Evolutionary conservation across 2,329 filamentous ascomycete species (phyloP), one percentile per base, ranked within the genome.

Genomic region (Sporothrix dimorphospora): DNA sequence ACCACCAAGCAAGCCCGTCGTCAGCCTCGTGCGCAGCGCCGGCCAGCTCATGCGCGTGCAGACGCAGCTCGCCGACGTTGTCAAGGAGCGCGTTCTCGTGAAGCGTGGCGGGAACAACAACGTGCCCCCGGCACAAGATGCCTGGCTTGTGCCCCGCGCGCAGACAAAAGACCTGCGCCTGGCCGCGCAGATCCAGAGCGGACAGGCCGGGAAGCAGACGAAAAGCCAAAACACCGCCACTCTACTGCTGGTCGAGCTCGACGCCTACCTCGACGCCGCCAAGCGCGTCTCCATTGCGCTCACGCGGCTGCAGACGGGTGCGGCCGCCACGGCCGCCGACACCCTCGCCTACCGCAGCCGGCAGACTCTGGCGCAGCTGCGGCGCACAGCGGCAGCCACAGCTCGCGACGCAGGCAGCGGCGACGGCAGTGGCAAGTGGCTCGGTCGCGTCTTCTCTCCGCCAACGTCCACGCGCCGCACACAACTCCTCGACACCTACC

Each of bases 1-100:
- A 12, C n/a, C 55, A 76, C 75, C 61, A 19, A 47, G 4, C 38
- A 40, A 24, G 3, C 30, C 9, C 24, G 4, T 16, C 14, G 40
- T 68, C 67, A 72, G 71, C n/a, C 67, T 75, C 4, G 69, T 69
- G 19, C 65, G 51, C 53, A 65, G 73, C n/a, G 71, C 67, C 14
- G 59, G 72, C 75, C 30, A 76, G 65, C 85, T 97, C 27, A 91
- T 96, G 84, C 85, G 85, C 21, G 88, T 92, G 1, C 93, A 97
- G 79, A 84, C 87, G n/a, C 86, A 90, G 38, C 94, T 97, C 71
- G 92, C 94, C 79, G 88, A 91, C 72, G 89, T 96, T 0, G 81
- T 96, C 4, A 61, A 71, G 49, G 59, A 61, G 16, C 66, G 38
- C 3, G 51, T 72, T 19, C 34, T 68, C 12, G 21, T 27, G 6